Evolutionary conservation across 768 basidiomycete species (phyloP).

Genomic region (Kwoniella dejecticola): DNA sequence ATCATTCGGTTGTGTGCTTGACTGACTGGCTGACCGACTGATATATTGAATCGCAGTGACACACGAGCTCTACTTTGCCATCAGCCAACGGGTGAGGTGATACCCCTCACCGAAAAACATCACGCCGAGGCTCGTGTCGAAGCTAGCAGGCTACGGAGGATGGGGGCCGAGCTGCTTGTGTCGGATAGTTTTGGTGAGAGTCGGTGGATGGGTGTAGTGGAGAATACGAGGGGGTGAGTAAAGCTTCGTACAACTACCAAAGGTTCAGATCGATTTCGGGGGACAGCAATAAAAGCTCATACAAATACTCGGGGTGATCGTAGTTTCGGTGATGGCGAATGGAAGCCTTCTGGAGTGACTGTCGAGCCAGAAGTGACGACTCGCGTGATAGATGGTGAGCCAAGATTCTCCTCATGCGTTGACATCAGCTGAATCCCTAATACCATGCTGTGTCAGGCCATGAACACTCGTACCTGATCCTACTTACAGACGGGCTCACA

Average conservation of each 20-base stretch:
- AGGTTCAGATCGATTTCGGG: too few relatives aligned
- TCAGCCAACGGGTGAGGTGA: slow-evolving; percentile 69
- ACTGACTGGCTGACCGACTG: too few relatives aligned
- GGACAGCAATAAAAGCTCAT: too few relatives aligned
- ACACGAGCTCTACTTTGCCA: slow-evolving; percentile 83
- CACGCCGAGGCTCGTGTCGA: slow-evolving; percentile 92
- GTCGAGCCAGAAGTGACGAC: slow-evolving; percentile 86
- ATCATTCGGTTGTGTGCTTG: too few relatives aligned
- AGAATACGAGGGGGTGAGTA: slow-evolving; percentile 81
- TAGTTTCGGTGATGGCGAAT: slow-evolving; percentile 85
- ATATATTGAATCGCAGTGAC: slow-evolving; percentile 75
- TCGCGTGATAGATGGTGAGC: slow-evolving; percentile 71
- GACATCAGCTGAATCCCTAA: too few relatives aligned
- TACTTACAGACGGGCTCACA: slow-evolving; percentile 92
- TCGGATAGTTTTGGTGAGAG: slow-evolving; percentile 94
- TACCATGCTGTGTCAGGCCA: slow-evolving; percentile 78
- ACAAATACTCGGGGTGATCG: not conserved
- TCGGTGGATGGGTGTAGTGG: slow-evolving; percentile 87
- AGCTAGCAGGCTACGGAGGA: slow-evolving; percentile 75
- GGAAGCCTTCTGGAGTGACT: slow-evolving; percentile 86
- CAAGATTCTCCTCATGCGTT: not conserved
- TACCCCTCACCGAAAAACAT: slow-evolving; percentile 89
- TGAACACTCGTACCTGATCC: slow-evolving; percentile 81
- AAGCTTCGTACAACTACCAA: too few relatives aligned
- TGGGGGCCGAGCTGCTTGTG: slow-evolving; percentile 77